Evolutionary conservation across 129 eudicot species (phyloP).

Genomic region (Lonicera japonica): DNA sequence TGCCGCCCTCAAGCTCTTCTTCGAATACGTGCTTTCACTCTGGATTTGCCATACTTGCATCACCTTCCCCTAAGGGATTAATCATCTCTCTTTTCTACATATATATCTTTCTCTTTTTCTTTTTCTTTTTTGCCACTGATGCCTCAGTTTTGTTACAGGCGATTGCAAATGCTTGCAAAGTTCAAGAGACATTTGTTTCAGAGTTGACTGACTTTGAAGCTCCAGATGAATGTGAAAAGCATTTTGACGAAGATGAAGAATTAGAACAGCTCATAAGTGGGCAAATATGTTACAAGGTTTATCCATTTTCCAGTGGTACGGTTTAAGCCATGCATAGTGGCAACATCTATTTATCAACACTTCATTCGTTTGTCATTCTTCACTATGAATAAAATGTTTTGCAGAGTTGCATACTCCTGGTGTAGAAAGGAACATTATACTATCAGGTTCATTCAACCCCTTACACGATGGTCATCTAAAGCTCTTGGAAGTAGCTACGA

Average conservation of each 20-base stretch:
- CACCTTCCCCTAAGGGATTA: no score
- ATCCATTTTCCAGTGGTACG: constrained; percentile 82
- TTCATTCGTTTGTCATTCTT: constrained; percentile 24
- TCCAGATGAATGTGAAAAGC: constrained; percentile 46
- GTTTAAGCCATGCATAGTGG: constrained; percentile 11
- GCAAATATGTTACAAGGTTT: constrained; percentile 74
- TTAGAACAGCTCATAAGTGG: constrained; percentile 80
- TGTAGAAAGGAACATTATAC: constrained; percentile 71
- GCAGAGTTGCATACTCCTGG: constrained; percentile 41
- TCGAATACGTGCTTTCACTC: no score
- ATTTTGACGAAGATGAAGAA: constrained; percentile 65
- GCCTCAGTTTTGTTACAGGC: constrained; percentile 43
- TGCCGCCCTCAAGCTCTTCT: no score
- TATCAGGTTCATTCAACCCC: constrained; percentile 92
- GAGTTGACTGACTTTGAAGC: constrained; percentile 60
- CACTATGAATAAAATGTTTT: constrained; percentile 44
- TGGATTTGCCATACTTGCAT: no score
- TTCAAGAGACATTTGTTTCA: constrained; percentile 31
- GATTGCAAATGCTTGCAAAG: constrained; percentile 72
- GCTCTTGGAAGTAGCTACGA: constrained; percentile 83
- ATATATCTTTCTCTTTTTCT: no score
- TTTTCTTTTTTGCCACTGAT: not conserved
- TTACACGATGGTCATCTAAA: constrained; percentile 87
- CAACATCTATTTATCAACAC: not conserved
- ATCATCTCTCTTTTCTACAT: no score